Evolutionary conservation across 1,284 basidiomycete species (phyloP), one percentile per base, ranked within the genome.

Genomic region (Ustilago bromivora): DNA sequence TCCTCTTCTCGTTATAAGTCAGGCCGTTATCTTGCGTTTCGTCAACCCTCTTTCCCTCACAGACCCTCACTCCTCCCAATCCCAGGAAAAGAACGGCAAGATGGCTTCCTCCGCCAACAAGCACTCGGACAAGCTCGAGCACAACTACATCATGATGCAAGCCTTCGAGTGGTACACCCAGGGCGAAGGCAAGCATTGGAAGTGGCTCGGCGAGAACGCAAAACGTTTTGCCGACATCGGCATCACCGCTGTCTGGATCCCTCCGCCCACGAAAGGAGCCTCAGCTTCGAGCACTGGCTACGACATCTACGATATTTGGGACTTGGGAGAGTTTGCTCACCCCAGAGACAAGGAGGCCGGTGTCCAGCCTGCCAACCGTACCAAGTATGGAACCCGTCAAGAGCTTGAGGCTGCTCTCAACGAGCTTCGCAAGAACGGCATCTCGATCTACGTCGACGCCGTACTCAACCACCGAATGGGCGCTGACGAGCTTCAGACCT

Each of bases 341-440:
- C 88, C 94, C 59, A 92, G 94, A 86, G 96, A 94, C 86, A 93
- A 92, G 12, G 88, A 90, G n/a, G 74, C 66, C 9, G 62, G 59
- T 13, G 65, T 76, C 34, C 7, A 68, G 38, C 74, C 74, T 7
- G 60, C 75, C 15, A 87, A 90, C 58, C 86, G 88, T 10, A 98
- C 95, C n/a, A 90, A 95, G 74, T 98, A 95, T 94, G 96, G 96
- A 19, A 92, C 92, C 13, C 92, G 92, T 79, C 90, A 94, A 53
- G 92, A 98, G 80, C 90, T 96, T 23, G 83, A 94, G 2, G 84
- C 87, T 5, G 91, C 92, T 12, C 92, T 93, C 84, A 87, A 88
- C 47, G 84, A 73, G 43, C 85, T 87, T 4, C 84, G 86, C 57
- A 82, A 87, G 49, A 71, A 85, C 57, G 87, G 91, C 5, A 81